Percentiles rank a stretch among this genome's conserved stretches.
Evolutionary conservation across 768 basidiomycete species (phyloP).

Genomic region (Guyanaporus albipodus): DNA sequence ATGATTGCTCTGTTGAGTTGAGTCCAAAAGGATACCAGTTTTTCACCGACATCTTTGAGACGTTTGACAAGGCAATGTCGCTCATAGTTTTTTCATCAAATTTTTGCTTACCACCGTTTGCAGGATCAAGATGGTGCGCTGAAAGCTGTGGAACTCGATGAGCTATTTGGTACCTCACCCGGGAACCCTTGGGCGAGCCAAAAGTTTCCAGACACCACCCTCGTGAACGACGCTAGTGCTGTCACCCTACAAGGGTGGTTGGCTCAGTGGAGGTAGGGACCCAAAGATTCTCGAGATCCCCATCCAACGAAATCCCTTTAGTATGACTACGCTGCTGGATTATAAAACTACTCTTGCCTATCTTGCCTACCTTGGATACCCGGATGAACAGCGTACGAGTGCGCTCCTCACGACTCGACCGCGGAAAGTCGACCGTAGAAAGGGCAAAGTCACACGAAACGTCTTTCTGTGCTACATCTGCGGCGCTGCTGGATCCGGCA

Average conservation of each 20-base stretch:
- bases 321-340: conserved; percentile 97
- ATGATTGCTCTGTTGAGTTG: conserved; percentile 93
- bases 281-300: conserved; percentile 1
- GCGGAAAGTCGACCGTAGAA: conserved; percentile 78
- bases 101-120: conserved; percentile 4
- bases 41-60: conserved; percentile 94
- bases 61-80: conserved; percentile 76
- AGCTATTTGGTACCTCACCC: conserved; percentile 90
- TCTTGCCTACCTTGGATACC: conserved; percentile 93
- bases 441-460: conserved; percentile 84
- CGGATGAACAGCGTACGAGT: conserved; percentile 69
- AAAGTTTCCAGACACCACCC: conserved; percentile 86
- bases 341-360: conserved; percentile 89
- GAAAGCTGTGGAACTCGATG: conserved; percentile 75
- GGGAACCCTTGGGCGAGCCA: conserved; percentile 96
- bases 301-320: conserved; percentile 28
- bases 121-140: conserved; percentile 96
- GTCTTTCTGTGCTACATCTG: conserved; percentile 93
- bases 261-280: conserved; percentile 92
- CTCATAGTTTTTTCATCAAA: neutral
- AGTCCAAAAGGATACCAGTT: conserved; percentile 95
- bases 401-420: conserved; percentile 85
- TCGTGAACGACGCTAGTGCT: conserved; percentile 81
- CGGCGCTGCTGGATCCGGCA: conserved; percentile 94
- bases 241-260: conserved; percentile 98